Evolutionary conservation across 225 moss, liverwort and hornwort genomes (phyloP).

Genomic region (Physcomitrium patens): DNA sequence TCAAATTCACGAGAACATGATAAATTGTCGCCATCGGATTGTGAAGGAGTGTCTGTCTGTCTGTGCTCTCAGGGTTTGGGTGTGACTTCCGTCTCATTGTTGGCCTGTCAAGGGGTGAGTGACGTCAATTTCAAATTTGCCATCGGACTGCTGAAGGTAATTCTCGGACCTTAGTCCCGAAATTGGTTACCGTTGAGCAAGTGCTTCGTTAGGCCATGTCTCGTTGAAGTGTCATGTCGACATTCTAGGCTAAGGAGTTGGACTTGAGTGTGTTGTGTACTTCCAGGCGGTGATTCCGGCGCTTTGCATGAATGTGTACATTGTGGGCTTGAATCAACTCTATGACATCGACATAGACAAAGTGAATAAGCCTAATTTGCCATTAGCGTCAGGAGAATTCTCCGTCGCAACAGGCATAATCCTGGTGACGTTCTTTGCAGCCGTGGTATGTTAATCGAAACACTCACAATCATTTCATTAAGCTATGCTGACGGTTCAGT

Average conservation of each 20-base stretch:
- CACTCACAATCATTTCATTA: neutral
- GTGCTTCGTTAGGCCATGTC: neutral
- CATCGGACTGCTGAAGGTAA: slow-evolving; percentile 67
- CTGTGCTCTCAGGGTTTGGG: slow-evolving; percentile 53
- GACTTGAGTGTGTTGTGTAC: neutral
- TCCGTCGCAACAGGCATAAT: slow-evolving; percentile 62
- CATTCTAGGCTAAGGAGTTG: neutral
- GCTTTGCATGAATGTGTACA: slow-evolving; percentile 87
- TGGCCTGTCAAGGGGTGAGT: slow-evolving; percentile 58
- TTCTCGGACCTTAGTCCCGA: neutral
- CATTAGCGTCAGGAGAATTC: slow-evolving; percentile 83
- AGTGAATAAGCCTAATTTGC: slow-evolving; percentile 85
- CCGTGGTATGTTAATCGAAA: slow-evolving; percentile 39
- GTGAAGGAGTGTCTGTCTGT: neutral
- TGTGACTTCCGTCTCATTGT: slow-evolving; percentile 74
- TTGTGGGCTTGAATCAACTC: slow-evolving; percentile 84
- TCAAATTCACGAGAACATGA: neutral
- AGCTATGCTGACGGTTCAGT: neutral
- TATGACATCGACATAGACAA: slow-evolving; percentile 82
- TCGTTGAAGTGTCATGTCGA: neutral
- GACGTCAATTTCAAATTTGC: slow-evolving; percentile 67
- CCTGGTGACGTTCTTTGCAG: slow-evolving; percentile 63
- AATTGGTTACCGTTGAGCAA: neutral
- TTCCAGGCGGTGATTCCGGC: slow-evolving; percentile 51
- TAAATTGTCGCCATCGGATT: neutral